Conservation (phyloP, 768 basidiomycete species). For the Hemileccinum impolitum region DNA sequence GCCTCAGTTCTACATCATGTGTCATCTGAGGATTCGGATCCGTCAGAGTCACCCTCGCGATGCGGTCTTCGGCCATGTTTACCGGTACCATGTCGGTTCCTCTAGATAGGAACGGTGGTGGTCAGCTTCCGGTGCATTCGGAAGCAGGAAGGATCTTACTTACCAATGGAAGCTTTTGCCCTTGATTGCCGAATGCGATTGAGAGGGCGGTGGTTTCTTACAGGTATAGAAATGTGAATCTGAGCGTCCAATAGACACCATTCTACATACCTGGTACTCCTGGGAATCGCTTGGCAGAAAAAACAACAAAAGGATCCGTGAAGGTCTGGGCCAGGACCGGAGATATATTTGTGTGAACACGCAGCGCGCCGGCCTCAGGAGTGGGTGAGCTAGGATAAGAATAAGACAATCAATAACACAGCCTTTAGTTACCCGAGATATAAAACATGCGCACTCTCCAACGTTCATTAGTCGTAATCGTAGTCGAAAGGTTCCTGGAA, state of each 20-base stretch:
- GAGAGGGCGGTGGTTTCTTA: slow-evolving; percentile 86
- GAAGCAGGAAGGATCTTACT: slow-evolving; percentile 42
- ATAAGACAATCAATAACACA: slow-evolving; percentile 20
- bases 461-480: slow-evolving; percentile 87
- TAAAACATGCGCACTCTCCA: slow-evolving; percentile 70
- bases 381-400: slow-evolving; percentile 56
- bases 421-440: slow-evolving; percentile 13
- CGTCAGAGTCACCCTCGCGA: slow-evolving; percentile 56
- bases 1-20: slow-evolving; percentile 20
- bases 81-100: slow-evolving; percentile 74
- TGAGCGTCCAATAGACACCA: slow-evolving; percentile 9
- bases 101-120: slow-evolving; percentile 41
- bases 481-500: slow-evolving; percentile 76
- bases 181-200: slow-evolving; percentile 86
- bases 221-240: slow-evolving; percentile 20
- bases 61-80: slow-evolving; percentile 57
- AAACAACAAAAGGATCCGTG: slow-evolving; percentile 82
- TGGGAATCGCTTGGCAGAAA: slow-evolving; percentile 91
- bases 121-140: slow-evolving; percentile 21
- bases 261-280: slow-evolving; percentile 76
- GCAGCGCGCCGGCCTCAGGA: slow-evolving; percentile 62
- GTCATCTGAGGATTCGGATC: slow-evolving; percentile 69
- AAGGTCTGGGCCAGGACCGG: slow-evolving; percentile 83
- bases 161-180: slow-evolving; percentile 85
- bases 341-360: slow-evolving; percentile 65